A percentile compares a stretch with the other conserved stretches of the same genome.
These are phyloP conservation scores for Cynara cardunculus DNA, from an alignment of 129 eudicot species.

Conservation along the genomic window DNA sequence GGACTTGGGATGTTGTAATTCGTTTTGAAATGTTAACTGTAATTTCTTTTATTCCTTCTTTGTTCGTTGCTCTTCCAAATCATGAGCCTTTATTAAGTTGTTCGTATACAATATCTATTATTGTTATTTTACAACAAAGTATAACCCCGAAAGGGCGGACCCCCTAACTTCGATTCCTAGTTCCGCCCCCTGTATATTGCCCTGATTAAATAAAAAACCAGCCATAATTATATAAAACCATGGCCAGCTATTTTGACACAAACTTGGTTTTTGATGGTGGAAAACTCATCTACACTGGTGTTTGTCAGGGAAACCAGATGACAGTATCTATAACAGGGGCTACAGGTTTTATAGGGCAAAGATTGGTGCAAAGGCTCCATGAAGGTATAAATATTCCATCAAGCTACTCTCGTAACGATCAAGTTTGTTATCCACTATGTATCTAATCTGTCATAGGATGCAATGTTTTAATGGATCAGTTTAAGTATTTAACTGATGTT, in stretches of 20 bases:
- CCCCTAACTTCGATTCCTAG: too few relatives aligned
- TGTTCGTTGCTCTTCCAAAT: neutral
- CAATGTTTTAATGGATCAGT: neutral
- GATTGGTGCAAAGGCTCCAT: slow-evolving; percentile 81
- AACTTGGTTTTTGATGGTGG: neutral
- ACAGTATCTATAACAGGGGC: slow-evolving; percentile 93
- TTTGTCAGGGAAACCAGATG: slow-evolving; percentile 66
- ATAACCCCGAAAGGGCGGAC: too few relatives aligned
- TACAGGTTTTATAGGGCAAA: slow-evolving; percentile 84
- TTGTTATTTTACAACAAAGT: too few relatives aligned
- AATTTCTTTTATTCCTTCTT: too few relatives aligned
- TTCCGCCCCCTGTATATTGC: neutral
- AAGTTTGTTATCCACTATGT: neutral
- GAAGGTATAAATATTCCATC: slow-evolving; percentile 52
- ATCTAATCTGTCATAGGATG: neutral
- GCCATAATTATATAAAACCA: neutral
- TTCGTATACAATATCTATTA: too few relatives aligned
- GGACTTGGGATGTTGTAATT: neutral
- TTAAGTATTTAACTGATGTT: neutral
- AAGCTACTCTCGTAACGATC: neutral
- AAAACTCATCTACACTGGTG: slow-evolving; percentile 1
- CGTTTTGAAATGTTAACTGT: neutral
- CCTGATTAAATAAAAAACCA: neutral
- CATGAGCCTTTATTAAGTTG: too few relatives aligned
- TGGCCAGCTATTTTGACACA: neutral